These are phyloP conservation scores for Sordariomycetes sp. DNA, from an alignment of 2,329 filamentous ascomycete genomes.

Conservation along the genomic window DNA sequence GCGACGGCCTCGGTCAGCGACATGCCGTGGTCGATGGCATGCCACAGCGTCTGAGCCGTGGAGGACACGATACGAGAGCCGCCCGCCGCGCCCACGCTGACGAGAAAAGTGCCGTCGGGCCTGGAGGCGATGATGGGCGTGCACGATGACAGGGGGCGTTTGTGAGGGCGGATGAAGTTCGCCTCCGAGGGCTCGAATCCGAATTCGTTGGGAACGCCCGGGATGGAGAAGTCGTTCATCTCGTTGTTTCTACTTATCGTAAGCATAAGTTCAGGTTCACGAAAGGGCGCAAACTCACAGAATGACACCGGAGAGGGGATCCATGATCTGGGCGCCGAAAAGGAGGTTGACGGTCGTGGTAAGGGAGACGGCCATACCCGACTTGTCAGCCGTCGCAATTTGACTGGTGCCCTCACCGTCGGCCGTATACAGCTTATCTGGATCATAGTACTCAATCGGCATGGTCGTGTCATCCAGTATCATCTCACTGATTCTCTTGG, in stretches of 20 bases:
- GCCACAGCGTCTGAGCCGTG: constrained; percentile 65
- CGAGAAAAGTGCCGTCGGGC: constrained; percentile 54
- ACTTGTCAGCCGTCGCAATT: constrained; percentile 60
- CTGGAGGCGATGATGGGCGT: constrained; percentile 66
- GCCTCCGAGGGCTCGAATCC: constrained; percentile 71
- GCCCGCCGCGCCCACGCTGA: constrained; percentile 67
- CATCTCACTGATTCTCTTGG: constrained; percentile 47
- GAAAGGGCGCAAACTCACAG: constrained; percentile 37
- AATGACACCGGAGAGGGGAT: constrained; percentile 75
- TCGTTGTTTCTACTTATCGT: constrained; percentile 42
- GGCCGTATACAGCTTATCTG: constrained; percentile 53
- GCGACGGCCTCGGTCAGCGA: constrained; percentile 53
- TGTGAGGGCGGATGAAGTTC: constrained; percentile 75
- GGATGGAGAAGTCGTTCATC: constrained; percentile 80
- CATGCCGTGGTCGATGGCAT: constrained; percentile 57
- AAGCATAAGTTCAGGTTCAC: background rate
- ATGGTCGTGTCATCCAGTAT: constrained; percentile 68
- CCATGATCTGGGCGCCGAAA: constrained; percentile 72
- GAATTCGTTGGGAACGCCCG: constrained; percentile 68
- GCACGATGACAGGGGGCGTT: constrained; percentile 77
- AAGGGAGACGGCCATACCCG: constrained; percentile 67
- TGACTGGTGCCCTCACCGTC: constrained; percentile 69
- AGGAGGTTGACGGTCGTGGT: constrained; percentile 85
- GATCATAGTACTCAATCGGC: constrained; percentile 66
- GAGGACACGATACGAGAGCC: constrained; percentile 77